Percentiles rank a stretch among this genome's conserved stretches.
Conservation (phyloP, 805 yeast species). For the Spencermartinsiella europaea region DNA sequence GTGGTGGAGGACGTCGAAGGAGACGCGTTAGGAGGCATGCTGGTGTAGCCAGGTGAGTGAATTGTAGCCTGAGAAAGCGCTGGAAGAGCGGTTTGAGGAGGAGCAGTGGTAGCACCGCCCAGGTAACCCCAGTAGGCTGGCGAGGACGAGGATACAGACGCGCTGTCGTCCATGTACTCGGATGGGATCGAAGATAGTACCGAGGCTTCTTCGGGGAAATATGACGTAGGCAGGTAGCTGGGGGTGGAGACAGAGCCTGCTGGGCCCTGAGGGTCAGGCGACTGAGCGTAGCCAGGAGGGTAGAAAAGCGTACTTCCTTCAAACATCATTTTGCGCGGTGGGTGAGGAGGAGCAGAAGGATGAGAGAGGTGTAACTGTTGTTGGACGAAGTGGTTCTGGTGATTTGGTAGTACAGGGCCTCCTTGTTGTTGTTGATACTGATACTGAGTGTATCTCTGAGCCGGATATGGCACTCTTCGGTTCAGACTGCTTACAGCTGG, state of each 20-base stretch:
- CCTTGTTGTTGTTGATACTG: not conserved
- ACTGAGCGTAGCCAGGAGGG: not conserved
- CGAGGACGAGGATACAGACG: not conserved
- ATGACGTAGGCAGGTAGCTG: not conserved
- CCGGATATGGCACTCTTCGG: not conserved
- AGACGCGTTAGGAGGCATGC: not conserved
- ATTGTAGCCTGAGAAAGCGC: not conserved
- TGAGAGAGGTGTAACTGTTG: not conserved
- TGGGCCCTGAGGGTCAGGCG: not conserved
- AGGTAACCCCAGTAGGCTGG: not conserved
- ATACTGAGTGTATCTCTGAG: not conserved
- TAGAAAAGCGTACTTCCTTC: not conserved
- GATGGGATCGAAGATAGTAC: not conserved
- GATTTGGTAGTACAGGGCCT: no score
- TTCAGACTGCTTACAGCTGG: not conserved
- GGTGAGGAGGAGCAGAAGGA: not conserved
- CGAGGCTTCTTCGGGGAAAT: not conserved
- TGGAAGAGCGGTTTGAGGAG: not conserved
- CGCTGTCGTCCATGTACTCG: not conserved
- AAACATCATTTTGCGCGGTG: not conserved
- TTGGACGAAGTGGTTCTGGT: not conserved
- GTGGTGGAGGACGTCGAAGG: not conserved
- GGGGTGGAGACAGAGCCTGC: not conserved
- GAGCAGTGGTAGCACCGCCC: not conserved
- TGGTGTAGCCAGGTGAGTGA: not conserved